Conservation (phyloP, 306 rosid species). For the Senna siamea region DNA sequence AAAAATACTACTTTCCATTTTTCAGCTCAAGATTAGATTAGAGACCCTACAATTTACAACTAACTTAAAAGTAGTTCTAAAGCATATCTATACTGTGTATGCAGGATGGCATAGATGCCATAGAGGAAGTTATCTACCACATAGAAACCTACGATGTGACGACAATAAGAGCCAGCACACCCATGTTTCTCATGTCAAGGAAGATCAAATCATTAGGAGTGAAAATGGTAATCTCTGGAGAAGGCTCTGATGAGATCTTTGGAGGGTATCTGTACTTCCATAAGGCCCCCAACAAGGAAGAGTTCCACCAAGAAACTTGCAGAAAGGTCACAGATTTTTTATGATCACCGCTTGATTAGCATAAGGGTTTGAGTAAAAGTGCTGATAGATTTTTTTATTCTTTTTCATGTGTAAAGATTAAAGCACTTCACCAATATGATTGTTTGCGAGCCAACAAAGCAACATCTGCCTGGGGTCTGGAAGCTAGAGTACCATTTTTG, state of each 20-base stretch:
- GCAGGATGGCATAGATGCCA: constrained; percentile 92
- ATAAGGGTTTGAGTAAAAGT: neutral
- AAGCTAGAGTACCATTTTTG: constrained; percentile 87
- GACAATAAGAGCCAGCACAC: constrained; percentile 81
- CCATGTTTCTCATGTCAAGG: constrained; percentile 88
- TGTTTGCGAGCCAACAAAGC: constrained; percentile 87
- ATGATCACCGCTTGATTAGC: constrained; percentile 3
- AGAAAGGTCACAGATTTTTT: constrained; percentile 58
- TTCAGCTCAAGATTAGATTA: too few species aligned
- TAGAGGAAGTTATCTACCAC: constrained; percentile 87
- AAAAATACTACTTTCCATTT: too few species aligned
- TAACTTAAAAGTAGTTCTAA: neutral
- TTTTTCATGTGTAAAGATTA: constrained; percentile 53
- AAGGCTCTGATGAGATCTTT: constrained; percentile 89
- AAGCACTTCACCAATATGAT: constrained; percentile 82
- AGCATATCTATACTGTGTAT: constrained; percentile 18
- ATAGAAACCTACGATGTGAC: constrained; percentile 86
- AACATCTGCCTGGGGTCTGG: constrained; percentile 85
- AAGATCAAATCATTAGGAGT: constrained; percentile 87
- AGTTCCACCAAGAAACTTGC: constrained; percentile 85
- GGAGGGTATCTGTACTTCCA: constrained; percentile 93
- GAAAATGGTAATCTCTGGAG: constrained; percentile 86
- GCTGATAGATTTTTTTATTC: neutral
- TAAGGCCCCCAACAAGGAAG: constrained; percentile 91
- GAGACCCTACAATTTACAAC: neutral